phyloP scores from a whole-genome alignment of 441 rosid species.

The Lepidium campestre region DNA sequence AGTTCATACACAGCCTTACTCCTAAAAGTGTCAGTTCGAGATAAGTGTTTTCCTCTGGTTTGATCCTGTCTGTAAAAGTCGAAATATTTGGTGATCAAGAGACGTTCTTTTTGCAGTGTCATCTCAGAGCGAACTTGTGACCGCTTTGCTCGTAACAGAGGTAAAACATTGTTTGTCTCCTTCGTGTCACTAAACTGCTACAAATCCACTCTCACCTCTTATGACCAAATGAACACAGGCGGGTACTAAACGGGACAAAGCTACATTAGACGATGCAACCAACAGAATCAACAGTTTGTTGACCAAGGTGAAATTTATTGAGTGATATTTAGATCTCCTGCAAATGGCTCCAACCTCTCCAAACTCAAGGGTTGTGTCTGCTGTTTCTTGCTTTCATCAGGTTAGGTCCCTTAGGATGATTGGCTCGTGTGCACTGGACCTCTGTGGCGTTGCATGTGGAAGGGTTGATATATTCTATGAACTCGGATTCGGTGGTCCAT shows the following conservation, averaged over 20 bases:
- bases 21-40: too few relatives aligned
- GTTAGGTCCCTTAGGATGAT: constrained; percentile 92
- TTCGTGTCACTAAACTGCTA: not conserved
- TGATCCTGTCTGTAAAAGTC: too few relatives aligned
- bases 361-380: not conserved
- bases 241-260: constrained; percentile 79
- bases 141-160: constrained; percentile 82
- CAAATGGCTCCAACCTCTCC: not conserved
- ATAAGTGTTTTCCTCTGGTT: too few relatives aligned
- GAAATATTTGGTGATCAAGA: too few relatives aligned
- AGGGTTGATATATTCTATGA: constrained; percentile 80
- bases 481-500: constrained; percentile 88
- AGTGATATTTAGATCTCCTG: not conserved
- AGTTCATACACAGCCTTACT: too few relatives aligned
- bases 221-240: constrained; percentile 36
- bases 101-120: constrained; percentile 49
- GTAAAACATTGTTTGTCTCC: constrained; percentile 34
- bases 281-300: constrained; percentile 73
- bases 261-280: constrained; percentile 64
- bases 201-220: not conserved
- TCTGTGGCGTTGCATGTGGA: constrained; percentile 86
- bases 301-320: constrained; percentile 50
- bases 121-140: constrained; percentile 69
- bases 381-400: constrained; percentile 34
- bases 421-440: constrained; percentile 94